Base-by-base conservation (phyloP, 352 stramenopile species). In the Phytophthora nicotianae region DNA sequence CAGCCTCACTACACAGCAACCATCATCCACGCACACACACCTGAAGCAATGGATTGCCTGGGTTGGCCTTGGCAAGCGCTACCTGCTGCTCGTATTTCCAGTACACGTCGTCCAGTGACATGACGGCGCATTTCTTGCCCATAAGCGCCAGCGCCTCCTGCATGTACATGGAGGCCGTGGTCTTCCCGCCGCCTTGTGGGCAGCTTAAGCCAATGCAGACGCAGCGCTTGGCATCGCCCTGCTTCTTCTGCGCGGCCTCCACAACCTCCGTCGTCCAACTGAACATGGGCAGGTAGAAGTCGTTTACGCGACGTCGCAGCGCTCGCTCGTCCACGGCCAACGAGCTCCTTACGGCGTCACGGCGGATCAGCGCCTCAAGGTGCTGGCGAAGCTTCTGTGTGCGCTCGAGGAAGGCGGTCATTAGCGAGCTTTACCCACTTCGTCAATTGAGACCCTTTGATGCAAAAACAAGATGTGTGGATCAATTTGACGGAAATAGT, bases 101-200 rank as follows among this genome's bases (percentile, higher is more conserved):
- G 59, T 96, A 96, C 32, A 94, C 85, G 47, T 96, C 88, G 49
- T 96, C 88, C 24, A 94, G 58, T 19, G 88, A 96, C 47, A 96
- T 63, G 23, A 90, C 74, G 16, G 83, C 88, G 49, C 86, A 93
- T 11, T 68, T 73, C 48, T 79, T 88, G 16, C 86, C 86, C 24
- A 68, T 68, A 19, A 77, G 42, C 23, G 62, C 37, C 19, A 95
- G 51, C 48, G 86, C 73, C 47, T 89, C 67, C 58, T 91, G 72
- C 23, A 96, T 73, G 48, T 90, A 80, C 35, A 73, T 69, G n/a
- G 74, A 85, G n/a, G 79, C 70, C 17, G 88, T 96, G 8, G 88
- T 96, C 62, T 95, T 96, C 19, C 88, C 88, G 7, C 86, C 83
- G 10, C 88, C 88, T 71, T 96, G 87, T 43, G 90, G 85, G 62